Conservation (phyloP, 1,284 basidiomycete genomes). For the Phellinidium pouzarii region DNA sequence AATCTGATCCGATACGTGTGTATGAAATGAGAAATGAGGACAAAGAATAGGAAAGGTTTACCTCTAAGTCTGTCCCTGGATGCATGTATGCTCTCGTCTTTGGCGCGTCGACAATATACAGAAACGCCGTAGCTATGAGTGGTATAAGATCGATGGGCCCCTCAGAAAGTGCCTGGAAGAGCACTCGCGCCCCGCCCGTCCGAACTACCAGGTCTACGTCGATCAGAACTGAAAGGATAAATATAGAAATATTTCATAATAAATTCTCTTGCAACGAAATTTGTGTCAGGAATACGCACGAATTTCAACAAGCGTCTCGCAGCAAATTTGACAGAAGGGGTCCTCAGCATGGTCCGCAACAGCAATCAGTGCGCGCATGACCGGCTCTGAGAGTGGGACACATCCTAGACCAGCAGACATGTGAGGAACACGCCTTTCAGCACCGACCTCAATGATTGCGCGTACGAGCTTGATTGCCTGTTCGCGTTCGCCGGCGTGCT, state of each 20-base stretch:
- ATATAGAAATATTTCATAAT: conserved; percentile 25
- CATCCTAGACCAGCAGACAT: conserved; percentile 36
- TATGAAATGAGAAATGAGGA: conserved; percentile 12
- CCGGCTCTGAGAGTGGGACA: conserved; percentile 65
- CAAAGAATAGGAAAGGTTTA: conserved; percentile 27
- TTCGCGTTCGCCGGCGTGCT: conserved; percentile 82
- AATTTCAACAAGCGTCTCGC: conserved; percentile 91
- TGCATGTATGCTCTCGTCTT: conserved; percentile 73
- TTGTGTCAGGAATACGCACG: conserved; percentile 39
- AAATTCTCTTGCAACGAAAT: conserved; percentile 8
- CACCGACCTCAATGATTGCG: conserved; percentile 70
- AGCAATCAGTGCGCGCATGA: conserved; percentile 87
- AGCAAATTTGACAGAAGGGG: conserved; percentile 75
- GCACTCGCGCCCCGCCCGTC: conserved; percentile 82
- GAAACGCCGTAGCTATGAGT: conserved; percentile 78
- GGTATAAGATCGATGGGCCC: conserved; percentile 82
- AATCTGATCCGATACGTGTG: conserved; percentile 43
- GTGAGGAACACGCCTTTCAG: conserved; percentile 42
- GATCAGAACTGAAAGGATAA: conserved; percentile 53
- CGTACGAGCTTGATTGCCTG: conserved; percentile 92
- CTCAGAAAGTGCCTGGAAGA: conserved; percentile 83
- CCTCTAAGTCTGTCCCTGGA: conserved; percentile 88
- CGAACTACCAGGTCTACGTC: conserved; percentile 80
- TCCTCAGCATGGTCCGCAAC: conserved; percentile 92
- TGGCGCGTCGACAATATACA: conserved; percentile 85